Evolutionary conservation across 345 rosid genomes (phyloP).

Genomic region (Citrus reticulata): DNA sequence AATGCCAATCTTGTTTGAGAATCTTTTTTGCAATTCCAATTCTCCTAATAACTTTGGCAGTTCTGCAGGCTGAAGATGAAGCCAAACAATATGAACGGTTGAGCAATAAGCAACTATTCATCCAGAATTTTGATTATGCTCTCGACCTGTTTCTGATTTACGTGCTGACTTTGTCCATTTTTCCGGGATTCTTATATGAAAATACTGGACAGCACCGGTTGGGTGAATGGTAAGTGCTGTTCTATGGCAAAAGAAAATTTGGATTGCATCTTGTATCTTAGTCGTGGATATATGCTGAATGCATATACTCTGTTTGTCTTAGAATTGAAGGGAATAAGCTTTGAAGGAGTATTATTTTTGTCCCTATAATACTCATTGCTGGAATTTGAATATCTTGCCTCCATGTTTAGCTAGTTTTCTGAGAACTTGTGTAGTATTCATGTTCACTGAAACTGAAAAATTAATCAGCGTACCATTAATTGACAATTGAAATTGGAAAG

Average conservation of each 20-base stretch:
- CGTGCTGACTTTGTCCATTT: constrained; percentile 66
- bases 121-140: constrained; percentile 61
- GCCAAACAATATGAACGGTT: constrained; percentile 37
- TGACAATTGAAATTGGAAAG: too few relatives aligned
- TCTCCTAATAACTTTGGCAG: not conserved
- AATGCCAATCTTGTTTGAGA: too few relatives aligned
- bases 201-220: constrained; percentile 66
- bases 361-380: not conserved
- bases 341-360: not conserved
- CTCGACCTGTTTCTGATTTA: constrained; percentile 60
- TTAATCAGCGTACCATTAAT: not conserved
- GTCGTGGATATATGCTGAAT: not conserved
- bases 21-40: too few relatives aligned
- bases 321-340: not conserved
- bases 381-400: not conserved
- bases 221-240: constrained; percentile 49
- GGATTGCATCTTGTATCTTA: not conserved
- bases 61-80: constrained; percentile 38
- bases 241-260: not conserved
- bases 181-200: constrained; percentile 84
- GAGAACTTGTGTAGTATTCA: not conserved
- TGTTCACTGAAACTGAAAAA: not conserved
- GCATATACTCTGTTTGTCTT: not conserved
- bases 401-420: not conserved
- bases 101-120: constrained; percentile 51